Percentiles rank a stretch among this genome's conserved stretches.
These are phyloP conservation scores for Mucor indicus DNA, from an alignment of 371 early-diverging fungal species.

Conservation along the genomic window DNA sequence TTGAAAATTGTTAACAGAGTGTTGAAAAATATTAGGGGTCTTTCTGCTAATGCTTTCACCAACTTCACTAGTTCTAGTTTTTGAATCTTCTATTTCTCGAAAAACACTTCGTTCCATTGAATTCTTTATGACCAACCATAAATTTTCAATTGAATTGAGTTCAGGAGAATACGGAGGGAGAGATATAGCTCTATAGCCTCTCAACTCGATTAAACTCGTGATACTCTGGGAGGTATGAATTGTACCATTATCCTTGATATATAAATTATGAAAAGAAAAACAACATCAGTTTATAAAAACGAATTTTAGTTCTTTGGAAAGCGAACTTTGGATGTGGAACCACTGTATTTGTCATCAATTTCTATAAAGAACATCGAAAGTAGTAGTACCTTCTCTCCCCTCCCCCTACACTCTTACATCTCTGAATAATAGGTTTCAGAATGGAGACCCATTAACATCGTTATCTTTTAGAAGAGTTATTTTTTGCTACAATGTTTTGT, in stretches of 20 bases:
- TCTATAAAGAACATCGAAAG: constrained; percentile 4
- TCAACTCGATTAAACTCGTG: constrained; percentile 3
- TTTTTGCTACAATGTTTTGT: constrained; percentile 6
- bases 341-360: not conserved
- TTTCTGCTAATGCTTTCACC: constrained; percentile 14
- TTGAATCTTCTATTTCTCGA: constrained; percentile 7
- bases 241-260: too few relatives aligned
- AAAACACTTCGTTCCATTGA: constrained; percentile 19
- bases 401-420: constrained; percentile 2
- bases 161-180: constrained; percentile 10
- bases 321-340: too few relatives aligned
- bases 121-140: constrained; percentile 25
- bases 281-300: too few relatives aligned
- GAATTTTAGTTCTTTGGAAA: too few relatives aligned
- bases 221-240: constrained; percentile 16
- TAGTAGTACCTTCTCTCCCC: not conserved
- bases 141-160: constrained; percentile 9
- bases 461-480: constrained; percentile 6
- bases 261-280: too few relatives aligned
- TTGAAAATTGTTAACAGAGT: constrained; percentile 15
- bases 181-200: constrained; percentile 13
- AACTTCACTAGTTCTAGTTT: constrained; percentile 12
- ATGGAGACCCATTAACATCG: constrained; percentile 7
- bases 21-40: constrained; percentile 9
- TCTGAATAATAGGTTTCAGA: constrained; percentile 4